These are phyloP conservation scores for Penicillium sp. DNA, from an alignment of 2,329 filamentous ascomycete species.

Conservation along the genomic window DNA sequence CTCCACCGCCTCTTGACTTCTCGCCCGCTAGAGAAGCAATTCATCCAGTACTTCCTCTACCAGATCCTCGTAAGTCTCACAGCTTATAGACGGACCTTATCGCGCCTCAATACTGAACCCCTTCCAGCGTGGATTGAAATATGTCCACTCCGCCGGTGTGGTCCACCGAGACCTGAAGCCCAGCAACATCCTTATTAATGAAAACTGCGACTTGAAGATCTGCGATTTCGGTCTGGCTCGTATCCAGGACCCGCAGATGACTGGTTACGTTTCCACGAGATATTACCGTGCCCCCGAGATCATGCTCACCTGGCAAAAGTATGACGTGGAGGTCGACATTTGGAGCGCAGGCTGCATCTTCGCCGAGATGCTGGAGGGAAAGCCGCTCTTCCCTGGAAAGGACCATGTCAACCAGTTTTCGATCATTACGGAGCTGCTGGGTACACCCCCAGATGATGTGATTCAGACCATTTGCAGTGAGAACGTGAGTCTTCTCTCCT, in stretches of 20 bases:
- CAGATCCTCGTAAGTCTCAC: slow-evolving; percentile 80
- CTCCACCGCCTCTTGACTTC: slow-evolving; percentile 94
- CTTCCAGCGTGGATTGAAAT: slow-evolving; percentile 87
- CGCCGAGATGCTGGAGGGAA: slow-evolving; percentile 98
- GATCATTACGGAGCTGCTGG: slow-evolving; percentile 96
- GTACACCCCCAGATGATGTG: slow-evolving; percentile 96
- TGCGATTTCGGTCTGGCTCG: slow-evolving; percentile 97
- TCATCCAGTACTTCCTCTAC: slow-evolving; percentile 99
- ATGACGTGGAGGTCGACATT: slow-evolving; percentile 98
- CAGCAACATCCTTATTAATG: slow-evolving; percentile 98
- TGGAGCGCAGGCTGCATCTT: slow-evolving; percentile 99
- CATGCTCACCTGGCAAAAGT: slow-evolving; percentile 99
- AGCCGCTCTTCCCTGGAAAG: slow-evolving; percentile 97
- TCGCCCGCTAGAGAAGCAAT: slow-evolving; percentile 95
- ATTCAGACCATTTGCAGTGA: slow-evolving; percentile 98
- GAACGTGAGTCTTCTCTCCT: slow-evolving; percentile 64
- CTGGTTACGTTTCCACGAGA: slow-evolving; percentile 95
- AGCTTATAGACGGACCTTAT: neutral
- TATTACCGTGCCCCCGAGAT: slow-evolving; percentile 99
- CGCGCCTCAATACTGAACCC: slow-evolving; percentile 21
- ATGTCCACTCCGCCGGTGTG: slow-evolving; percentile 97
- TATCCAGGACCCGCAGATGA: slow-evolving; percentile 99
- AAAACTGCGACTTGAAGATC: slow-evolving; percentile 99
- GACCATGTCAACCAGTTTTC: slow-evolving; percentile 99
- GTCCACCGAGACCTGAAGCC: slow-evolving; percentile 98